Conservation (phyloP, 2,329 filamentous ascomycete genomes). For the Fusarium verrucosum region DNA sequence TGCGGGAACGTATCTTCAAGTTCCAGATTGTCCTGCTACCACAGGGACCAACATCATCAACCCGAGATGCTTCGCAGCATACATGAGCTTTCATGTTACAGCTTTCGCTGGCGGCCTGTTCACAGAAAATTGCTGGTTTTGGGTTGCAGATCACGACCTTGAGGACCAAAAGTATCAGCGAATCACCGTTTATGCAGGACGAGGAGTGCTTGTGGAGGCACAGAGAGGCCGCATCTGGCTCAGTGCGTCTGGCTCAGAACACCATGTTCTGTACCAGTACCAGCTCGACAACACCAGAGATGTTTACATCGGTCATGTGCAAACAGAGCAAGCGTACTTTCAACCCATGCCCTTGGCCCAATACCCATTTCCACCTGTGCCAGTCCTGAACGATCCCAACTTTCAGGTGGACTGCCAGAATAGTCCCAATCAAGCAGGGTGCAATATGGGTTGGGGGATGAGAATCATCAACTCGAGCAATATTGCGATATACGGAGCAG, state of each 20-base stretch:
- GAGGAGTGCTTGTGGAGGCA: conserved; percentile 60
- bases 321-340: conserved; percentile 77
- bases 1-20: conserved; percentile 73
- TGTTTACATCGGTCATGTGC: conserved; percentile 70
- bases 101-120: conserved; percentile 51
- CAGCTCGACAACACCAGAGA: conserved; percentile 68
- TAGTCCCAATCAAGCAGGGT: conserved; percentile 57
- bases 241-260: conserved; percentile 72
- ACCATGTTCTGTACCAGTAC: conserved; percentile 74
- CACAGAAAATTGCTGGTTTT: conserved; percentile 58
- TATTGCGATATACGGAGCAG: conserved; percentile 69
- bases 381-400: conserved; percentile 47
- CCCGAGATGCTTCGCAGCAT: conserved; percentile 53
- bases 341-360: conserved; percentile 71
- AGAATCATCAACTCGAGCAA: conserved; percentile 65
- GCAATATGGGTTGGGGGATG: conserved; percentile 71
- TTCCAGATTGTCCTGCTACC: conserved; percentile 70
- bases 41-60: conserved; percentile 46
- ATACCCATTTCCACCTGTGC: conserved; percentile 61
- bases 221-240: conserved; percentile 61
- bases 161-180: conserved; percentile 59
- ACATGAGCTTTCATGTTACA: conserved; percentile 56
- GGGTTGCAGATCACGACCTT: conserved; percentile 64
- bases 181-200: conserved; percentile 62
- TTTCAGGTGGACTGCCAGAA: conserved; percentile 43